Evolutionary conservation across 2,329 filamentous ascomycete species (phyloP).

Genomic region (Setomelanomma holmii): DNA sequence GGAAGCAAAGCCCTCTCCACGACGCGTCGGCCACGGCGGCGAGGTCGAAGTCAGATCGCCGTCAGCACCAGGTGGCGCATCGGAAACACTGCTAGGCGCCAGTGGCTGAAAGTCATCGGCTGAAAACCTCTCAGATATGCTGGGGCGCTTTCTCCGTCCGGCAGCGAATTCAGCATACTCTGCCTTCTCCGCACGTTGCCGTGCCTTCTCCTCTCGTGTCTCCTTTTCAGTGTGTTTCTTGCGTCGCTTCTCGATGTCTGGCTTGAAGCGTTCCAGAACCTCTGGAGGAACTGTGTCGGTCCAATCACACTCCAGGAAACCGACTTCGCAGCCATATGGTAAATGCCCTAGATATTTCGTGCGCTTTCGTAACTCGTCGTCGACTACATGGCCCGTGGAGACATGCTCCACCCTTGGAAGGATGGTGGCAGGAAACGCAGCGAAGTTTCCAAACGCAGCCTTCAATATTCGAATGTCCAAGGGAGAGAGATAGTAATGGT

Average conservation of each 20-base stretch:
- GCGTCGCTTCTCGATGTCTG: constrained; percentile 77
- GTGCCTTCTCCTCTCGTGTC: constrained; percentile 83
- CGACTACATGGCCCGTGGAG: constrained; percentile 84
- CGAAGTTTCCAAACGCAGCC: constrained; percentile 83
- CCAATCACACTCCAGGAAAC: constrained; percentile 94
- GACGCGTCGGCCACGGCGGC: constrained; percentile 61
- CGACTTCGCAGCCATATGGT: constrained; percentile 88
- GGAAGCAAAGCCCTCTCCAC: constrained; percentile 65
- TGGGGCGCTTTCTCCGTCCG: constrained; percentile 66
- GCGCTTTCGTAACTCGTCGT: constrained; percentile 81
- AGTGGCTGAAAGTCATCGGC: constrained; percentile 55
- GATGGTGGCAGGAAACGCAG: constrained; percentile 82
- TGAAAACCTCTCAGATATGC: constrained; percentile 61
- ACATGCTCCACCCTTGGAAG: constrained; percentile 88
- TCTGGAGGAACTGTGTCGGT: constrained; percentile 82
- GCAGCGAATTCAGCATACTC: constrained; percentile 76
- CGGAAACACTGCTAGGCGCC: constrained; percentile 33
- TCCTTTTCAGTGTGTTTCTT: constrained; percentile 84
- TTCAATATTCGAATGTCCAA: constrained; percentile 93
- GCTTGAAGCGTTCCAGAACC: constrained; percentile 75
- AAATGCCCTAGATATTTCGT: constrained; percentile 88
- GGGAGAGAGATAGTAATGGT: constrained; percentile 88
- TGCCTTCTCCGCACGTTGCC: constrained; percentile 79
- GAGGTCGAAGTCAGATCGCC: constrained; percentile 49
- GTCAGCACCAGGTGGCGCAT: constrained; percentile 33